Evolutionary conservation across 139 green algal species (phyloP).

Genomic region (Picochlorum sp.): DNA sequence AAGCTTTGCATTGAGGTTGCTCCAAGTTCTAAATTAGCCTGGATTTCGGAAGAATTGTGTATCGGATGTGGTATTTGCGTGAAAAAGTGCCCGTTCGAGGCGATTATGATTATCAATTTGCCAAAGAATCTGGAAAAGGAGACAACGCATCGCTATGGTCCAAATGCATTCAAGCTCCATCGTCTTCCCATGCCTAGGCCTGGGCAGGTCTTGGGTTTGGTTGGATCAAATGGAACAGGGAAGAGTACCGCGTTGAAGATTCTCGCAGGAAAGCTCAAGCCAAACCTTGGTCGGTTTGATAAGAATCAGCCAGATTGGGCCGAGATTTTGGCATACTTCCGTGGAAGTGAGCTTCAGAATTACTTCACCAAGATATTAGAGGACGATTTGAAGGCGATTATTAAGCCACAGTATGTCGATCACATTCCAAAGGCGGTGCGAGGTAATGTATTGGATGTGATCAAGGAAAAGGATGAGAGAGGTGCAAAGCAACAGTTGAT

Average conservation of each 20-base stretch:
- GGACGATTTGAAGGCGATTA: slow-evolving; percentile 91
- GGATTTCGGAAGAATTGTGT: slow-evolving; percentile 97
- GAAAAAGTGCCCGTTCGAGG: slow-evolving; percentile 98
- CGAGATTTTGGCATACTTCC: slow-evolving; percentile 95
- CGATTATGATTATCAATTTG: slow-evolving; percentile 99
- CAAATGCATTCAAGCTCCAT: slow-evolving; percentile 99
- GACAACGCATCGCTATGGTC: slow-evolving; percentile 96
- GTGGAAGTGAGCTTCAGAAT: slow-evolving; percentile 96
- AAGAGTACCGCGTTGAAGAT: slow-evolving; percentile 98
- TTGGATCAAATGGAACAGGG: slow-evolving; percentile 97
- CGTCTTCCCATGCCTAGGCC: slow-evolving; percentile 79
- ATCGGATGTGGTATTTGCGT: slow-evolving; percentile 99
- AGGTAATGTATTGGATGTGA: slow-evolving; percentile 75
- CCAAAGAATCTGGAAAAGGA: slow-evolving; percentile 94
- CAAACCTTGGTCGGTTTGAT: slow-evolving; percentile 92
- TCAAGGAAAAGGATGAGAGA: slow-evolving; percentile 78
- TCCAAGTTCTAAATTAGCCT: slow-evolving; percentile 80
- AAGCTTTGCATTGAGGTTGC: slow-evolving; percentile 97
- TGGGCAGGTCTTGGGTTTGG: slow-evolving; percentile 94
- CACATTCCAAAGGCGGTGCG: slow-evolving; percentile 95
- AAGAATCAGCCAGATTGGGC: slow-evolving; percentile 84
- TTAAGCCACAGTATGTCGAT: slow-evolving; percentile 94
- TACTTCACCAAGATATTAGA: slow-evolving; percentile 94
- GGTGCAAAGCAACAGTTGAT: slow-evolving; percentile 55
- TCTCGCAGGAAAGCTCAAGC: slow-evolving; percentile 95